A percentile compares a stretch with the other conserved stretches of the same genome.
These are phyloP conservation scores for Calonectria fujianensis DNA, from an alignment of 2,329 filamentous ascomycete genomes.

Conservation along the genomic window DNA sequence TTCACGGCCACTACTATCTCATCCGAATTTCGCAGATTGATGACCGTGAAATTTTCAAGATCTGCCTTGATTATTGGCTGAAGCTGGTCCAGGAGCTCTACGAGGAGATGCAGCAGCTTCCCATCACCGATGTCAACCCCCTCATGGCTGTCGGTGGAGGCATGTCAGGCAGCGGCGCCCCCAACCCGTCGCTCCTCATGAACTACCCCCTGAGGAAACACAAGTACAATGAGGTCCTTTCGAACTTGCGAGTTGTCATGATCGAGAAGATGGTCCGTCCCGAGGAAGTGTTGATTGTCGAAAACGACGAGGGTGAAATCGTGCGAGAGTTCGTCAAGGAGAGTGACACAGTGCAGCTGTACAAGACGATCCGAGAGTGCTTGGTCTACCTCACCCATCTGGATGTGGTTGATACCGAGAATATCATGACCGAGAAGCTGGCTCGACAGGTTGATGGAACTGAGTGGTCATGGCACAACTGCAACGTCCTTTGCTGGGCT, in stretches of 20 bases:
- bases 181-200: constrained; percentile 87
- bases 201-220: constrained; percentile 97
- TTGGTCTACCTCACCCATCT: constrained; percentile 97
- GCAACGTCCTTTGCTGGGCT: constrained; percentile 99
- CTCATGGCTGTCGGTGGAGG: constrained; percentile 85
- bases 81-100: constrained; percentile 98
- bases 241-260: constrained; percentile 97
- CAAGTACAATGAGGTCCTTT: constrained; percentile 96
- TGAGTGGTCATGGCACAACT: constrained; percentile 99
- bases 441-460: constrained; percentile 94
- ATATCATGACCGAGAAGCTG: constrained; percentile 99
- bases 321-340: constrained; percentile 99
- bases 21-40: constrained; percentile 99
- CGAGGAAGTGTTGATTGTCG: constrained; percentile 98
- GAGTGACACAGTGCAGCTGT: constrained; percentile 98
- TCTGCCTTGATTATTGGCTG: constrained; percentile 99
- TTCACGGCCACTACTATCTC: constrained; percentile 97
- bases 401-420: constrained; percentile 97
- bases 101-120: constrained; percentile 98
- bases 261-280: constrained; percentile 99
- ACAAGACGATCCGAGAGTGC: constrained; percentile 99
- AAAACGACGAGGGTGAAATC: constrained; percentile 99
- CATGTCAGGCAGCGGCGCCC: constrained; percentile 86
- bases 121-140: constrained; percentile 94
- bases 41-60: constrained; percentile 99